These are phyloP conservation scores for Ophiostoma fasciatum DNA, from an alignment of 2,329 filamentous ascomycete species.

Conservation along the genomic window DNA sequence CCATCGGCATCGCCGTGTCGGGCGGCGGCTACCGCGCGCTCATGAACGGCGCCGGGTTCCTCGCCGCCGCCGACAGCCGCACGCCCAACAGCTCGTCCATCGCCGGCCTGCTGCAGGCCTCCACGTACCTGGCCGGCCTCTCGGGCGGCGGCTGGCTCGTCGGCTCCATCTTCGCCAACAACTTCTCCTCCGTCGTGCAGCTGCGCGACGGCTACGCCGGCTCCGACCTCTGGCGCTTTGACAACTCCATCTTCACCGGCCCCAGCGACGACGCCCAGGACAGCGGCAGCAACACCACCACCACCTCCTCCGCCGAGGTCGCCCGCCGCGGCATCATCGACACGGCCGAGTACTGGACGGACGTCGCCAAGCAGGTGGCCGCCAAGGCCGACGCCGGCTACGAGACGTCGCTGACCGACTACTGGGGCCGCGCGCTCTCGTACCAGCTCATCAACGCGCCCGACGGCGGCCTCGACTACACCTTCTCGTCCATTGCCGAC, in stretches of 20 bases:
- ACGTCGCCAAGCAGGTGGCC: constrained; percentile 41
- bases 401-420: constrained; percentile 65
- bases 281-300: constrained; percentile 2
- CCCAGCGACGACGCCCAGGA: constrained; percentile 16
- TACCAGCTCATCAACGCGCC: constrained; percentile 71
- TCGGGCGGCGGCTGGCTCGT: constrained; percentile 78
- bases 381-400: constrained; percentile 49
- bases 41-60: constrained; percentile 64
- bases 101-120: constrained; percentile 64
- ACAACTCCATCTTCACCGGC: constrained; percentile 21
- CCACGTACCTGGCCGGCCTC: constrained; percentile 68
- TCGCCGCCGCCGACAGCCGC: constrained; percentile 66
- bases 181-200: constrained; percentile 54
- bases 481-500: constrained; percentile 55
- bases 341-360: constrained; percentile 38
- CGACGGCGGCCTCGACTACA: constrained; percentile 60
- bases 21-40: constrained; percentile 82
- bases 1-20: constrained; percentile 61
- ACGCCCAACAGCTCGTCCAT: constrained; percentile 48
- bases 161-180: constrained; percentile 71
- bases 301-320: not conserved
- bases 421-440: constrained; percentile 75
- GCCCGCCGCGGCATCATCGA: constrained; percentile 14
- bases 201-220: constrained; percentile 31
- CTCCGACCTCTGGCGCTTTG: constrained; percentile 20